Percentiles rank a stretch among this genome's conserved stretches.
Evolutionary conservation across 495 filamentous ascomycete genomes (phyloP).

Genomic region (Xylaria telfairii): DNA sequence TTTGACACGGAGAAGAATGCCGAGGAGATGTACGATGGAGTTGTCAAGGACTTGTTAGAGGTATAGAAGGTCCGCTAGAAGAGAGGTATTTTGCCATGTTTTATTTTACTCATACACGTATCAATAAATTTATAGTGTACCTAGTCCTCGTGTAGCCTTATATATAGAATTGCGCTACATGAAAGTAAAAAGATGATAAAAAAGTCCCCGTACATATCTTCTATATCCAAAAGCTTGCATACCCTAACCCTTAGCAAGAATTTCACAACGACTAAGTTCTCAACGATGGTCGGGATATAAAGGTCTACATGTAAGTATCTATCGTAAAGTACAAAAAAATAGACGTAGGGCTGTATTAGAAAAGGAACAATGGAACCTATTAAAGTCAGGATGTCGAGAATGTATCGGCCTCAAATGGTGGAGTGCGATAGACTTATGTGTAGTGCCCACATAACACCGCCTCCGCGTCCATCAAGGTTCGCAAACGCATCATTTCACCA

Average conservation of each 20-base stretch:
- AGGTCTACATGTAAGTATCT: too few relatives aligned
- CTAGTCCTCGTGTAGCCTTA: background rate
- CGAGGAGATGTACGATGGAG: constrained; percentile 56
- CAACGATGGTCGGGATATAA: too few relatives aligned
- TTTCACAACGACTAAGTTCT: too few relatives aligned
- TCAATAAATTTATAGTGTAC: too few relatives aligned
- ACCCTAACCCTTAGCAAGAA: too few relatives aligned
- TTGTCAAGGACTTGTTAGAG: constrained; percentile 31
- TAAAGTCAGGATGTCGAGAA: background rate
- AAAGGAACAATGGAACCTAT: background rate
- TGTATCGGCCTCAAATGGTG: background rate
- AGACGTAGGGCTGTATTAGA: background rate
- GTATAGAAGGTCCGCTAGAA: background rate
- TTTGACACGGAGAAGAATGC: constrained; percentile 63
- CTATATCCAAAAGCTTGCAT: too few relatives aligned
- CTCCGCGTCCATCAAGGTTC: constrained; percentile 11
- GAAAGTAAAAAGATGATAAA: background rate
- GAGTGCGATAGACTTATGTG: background rate
- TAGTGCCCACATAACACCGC: background rate
- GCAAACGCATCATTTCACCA: background rate
- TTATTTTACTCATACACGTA: background rate
- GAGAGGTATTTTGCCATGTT: background rate
- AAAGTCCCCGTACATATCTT: too few relatives aligned
- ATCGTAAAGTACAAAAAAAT: too few relatives aligned
- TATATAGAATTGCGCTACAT: background rate